phyloP scores from a whole-genome alignment of 2,329 filamentous ascomycete species.

The Dactylella cylindrospora region DNA sequence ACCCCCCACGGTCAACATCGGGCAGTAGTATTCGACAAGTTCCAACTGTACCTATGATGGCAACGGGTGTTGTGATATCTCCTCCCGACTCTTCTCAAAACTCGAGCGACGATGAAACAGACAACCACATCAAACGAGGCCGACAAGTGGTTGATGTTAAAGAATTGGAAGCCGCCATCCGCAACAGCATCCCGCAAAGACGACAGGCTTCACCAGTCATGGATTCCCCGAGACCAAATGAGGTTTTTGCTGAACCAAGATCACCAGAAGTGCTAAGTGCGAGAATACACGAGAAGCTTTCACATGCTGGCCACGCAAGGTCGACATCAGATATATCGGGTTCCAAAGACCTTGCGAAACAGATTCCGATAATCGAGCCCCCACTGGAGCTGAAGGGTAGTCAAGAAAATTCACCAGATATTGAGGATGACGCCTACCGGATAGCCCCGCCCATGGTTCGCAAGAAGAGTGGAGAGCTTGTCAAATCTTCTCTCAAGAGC shows the following conservation, averaged over 20 bases:
- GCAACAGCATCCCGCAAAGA: slow-evolving; percentile 70
- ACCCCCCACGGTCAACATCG: slow-evolving; percentile 56
- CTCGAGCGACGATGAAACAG: slow-evolving; percentile 78
- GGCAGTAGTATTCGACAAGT: slow-evolving; percentile 52
- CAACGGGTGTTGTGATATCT: slow-evolving; percentile 81
- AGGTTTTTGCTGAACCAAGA: slow-evolving; percentile 49
- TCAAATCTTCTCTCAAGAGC: slow-evolving; percentile 82
- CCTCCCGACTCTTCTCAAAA: slow-evolving; percentile 81
- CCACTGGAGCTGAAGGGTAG: slow-evolving; percentile 14
- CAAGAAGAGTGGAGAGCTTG: slow-evolving; percentile 97
- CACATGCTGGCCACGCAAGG: slow-evolving; percentile 55
- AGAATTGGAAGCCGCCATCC: slow-evolving; percentile 77
- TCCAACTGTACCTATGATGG: slow-evolving; percentile 60
- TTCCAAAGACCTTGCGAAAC: slow-evolving; percentile 51
- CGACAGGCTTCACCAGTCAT: slow-evolving; percentile 61
- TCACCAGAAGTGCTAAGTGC: slow-evolving; percentile 46
- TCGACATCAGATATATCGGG: slow-evolving; percentile 62
- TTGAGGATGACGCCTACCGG: slow-evolving; percentile 60
- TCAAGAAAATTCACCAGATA: slow-evolving; percentile 51
- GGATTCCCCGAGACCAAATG: slow-evolving; percentile 49
- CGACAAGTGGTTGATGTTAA: slow-evolving; percentile 57
- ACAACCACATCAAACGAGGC: slow-evolving; percentile 49
- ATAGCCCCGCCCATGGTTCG: slow-evolving; percentile 88
- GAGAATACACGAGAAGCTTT: slow-evolving; percentile 47
- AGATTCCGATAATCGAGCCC: slow-evolving; percentile 52